A percentile compares a stretch with the other conserved stretches of the same genome.
These are phyloP conservation scores for Chlamydomonas sp. DNA, from an alignment of 139 green algal genomes.

Conservation along the genomic window DNA sequence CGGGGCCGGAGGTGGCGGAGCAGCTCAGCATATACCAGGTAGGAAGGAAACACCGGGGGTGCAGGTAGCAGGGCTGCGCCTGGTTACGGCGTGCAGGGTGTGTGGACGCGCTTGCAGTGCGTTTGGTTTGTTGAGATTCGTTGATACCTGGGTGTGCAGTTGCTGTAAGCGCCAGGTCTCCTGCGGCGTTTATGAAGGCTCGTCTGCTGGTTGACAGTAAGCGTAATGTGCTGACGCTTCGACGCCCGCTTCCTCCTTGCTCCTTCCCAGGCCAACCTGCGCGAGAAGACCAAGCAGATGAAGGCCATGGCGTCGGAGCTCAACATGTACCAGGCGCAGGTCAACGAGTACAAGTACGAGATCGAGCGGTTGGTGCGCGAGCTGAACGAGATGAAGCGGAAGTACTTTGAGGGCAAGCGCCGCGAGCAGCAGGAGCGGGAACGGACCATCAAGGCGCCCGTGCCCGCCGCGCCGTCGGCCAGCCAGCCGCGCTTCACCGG, in stretches of 20 bases:
- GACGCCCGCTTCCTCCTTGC: background rate
- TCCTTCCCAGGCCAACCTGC: slow-evolving; percentile 71
- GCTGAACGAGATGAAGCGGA: slow-evolving; percentile 83
- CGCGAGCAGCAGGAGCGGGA: slow-evolving; percentile 74
- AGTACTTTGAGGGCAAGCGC: slow-evolving; percentile 85
- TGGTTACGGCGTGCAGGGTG: too few relatives aligned
- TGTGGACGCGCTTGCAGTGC: too few relatives aligned
- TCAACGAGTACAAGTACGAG: slow-evolving; percentile 94
- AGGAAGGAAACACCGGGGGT: background rate
- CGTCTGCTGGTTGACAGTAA: too few relatives aligned
- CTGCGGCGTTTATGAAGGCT: too few relatives aligned
- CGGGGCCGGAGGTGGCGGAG: slow-evolving; percentile 86
- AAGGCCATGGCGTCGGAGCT: slow-evolving; percentile 92
- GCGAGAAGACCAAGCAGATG: slow-evolving; percentile 94
- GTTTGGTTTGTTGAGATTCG: too few relatives aligned
- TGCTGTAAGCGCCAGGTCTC: too few relatives aligned
- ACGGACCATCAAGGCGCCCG: slow-evolving; percentile 37
- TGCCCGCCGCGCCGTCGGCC: slow-evolving; percentile 18
- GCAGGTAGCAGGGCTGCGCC: background rate
- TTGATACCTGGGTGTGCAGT: too few relatives aligned
- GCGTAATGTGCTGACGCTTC: background rate
- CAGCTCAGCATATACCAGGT: slow-evolving; percentile 88
- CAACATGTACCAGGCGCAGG: slow-evolving; percentile 93
- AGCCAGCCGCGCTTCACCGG: slow-evolving; percentile 63
- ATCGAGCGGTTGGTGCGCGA: slow-evolving; percentile 85